Evolutionary conservation across 768 basidiomycete genomes (phyloP).

Genomic region (Suillus americanus): DNA sequence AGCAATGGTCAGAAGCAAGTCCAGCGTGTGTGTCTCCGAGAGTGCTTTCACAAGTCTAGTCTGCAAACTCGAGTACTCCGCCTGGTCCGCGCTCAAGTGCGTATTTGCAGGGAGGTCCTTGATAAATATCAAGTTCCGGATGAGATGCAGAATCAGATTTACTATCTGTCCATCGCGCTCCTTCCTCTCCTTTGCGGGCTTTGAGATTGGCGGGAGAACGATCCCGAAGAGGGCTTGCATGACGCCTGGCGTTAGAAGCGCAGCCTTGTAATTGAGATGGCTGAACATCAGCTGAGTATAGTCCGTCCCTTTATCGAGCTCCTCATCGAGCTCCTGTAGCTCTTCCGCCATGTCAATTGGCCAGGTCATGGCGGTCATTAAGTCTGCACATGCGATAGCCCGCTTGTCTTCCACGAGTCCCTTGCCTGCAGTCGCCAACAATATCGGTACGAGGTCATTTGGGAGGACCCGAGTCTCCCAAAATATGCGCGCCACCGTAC

Average conservation of each 20-base stretch:
- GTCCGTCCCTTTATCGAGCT: constrained; percentile 77
- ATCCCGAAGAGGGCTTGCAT: constrained; percentile 74
- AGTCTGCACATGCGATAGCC: constrained; percentile 80
- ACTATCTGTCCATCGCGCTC: constrained; percentile 86
- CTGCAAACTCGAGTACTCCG: constrained; percentile 77
- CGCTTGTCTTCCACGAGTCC: constrained; percentile 79
- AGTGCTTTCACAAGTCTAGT: constrained; percentile 71
- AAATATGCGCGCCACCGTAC: constrained; percentile 92
- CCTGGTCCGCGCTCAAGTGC: constrained; percentile 72
- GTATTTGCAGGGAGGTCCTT: constrained; percentile 78
- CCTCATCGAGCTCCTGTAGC: constrained; percentile 86
- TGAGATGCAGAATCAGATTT: constrained; percentile 82
- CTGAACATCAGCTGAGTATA: constrained; percentile 81
- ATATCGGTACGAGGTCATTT: constrained; percentile 86
- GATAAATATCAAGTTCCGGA: constrained; percentile 94
- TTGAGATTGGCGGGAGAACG: constrained; percentile 76
- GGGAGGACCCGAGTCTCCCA: constrained; percentile 83
- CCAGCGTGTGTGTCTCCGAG: constrained; percentile 68
- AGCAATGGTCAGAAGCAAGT: constrained; percentile 83
- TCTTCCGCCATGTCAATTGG: constrained; percentile 96
- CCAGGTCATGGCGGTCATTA: constrained; percentile 98
- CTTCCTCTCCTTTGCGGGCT: constrained; percentile 61
- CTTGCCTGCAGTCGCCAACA: constrained; percentile 77
- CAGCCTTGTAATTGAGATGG: constrained; percentile 88
- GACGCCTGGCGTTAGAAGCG: constrained; percentile 60